A percentile compares a stretch with the other conserved stretches of the same genome.
These are phyloP conservation scores for Lippia alba DNA, from an alignment of 305 asterid genomes.

Conservation along the genomic window DNA sequence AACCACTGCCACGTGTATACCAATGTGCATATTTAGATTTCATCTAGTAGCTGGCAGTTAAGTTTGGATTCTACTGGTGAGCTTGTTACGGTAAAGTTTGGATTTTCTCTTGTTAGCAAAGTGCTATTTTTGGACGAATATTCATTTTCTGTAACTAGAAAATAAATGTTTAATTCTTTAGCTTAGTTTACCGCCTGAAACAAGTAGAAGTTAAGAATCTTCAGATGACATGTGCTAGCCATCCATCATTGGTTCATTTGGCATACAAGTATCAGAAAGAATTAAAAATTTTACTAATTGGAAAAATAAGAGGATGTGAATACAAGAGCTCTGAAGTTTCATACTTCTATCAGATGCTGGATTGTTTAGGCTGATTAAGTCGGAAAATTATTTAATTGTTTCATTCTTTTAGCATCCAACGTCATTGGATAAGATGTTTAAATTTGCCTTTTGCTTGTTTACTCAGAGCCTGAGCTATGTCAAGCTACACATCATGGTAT, in stretches of 20 bases:
- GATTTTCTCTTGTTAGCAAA: constrained; percentile 17
- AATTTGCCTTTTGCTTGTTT: background rate
- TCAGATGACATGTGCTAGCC: constrained; percentile 18
- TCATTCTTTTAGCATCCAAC: background rate
- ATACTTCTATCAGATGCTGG: constrained; percentile 15
- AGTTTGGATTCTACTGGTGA: constrained; percentile 15
- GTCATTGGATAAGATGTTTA: constrained; percentile 6
- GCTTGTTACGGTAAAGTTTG: constrained; percentile 23
- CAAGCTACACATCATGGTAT: background rate
- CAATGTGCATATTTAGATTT: background rate
- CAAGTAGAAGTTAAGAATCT: constrained; percentile 18
- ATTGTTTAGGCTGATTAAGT: constrained; percentile 18
- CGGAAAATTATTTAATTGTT: background rate
- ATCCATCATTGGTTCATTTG: constrained; percentile 8
- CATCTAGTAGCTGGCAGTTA: constrained; percentile 19
- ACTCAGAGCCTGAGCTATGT: no score
- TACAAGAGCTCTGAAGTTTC: constrained; percentile 8
- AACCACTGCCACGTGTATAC: background rate
- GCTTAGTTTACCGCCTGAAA: constrained; percentile 5
- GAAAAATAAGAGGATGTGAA: constrained; percentile 5
- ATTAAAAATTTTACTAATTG: background rate
- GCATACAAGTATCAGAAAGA: constrained; percentile 10
- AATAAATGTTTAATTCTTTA: constrained; percentile 2
- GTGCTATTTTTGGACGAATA: constrained; percentile 4
- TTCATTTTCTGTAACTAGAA: constrained; percentile 1